Percentiles rank a stretch among this genome's conserved stretches.
Evolutionary conservation across 805 yeast genomes (phyloP).

Genomic region (Metschnikowia vanudenii): DNA sequence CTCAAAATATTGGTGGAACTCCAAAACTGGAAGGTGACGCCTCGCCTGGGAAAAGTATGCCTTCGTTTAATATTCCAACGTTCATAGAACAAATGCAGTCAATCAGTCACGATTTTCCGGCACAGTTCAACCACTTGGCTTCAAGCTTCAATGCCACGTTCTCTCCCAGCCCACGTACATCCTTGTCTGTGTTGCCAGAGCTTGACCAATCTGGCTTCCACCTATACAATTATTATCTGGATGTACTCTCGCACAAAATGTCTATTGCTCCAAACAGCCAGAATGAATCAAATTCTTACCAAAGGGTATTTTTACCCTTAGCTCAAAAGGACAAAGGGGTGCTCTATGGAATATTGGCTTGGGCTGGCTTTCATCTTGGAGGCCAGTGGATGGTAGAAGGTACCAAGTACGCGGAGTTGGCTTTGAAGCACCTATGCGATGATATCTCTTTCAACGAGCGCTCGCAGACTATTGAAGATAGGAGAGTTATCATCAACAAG

Average conservation of each 20-base stretch:
- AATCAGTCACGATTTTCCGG: constrained; percentile 11
- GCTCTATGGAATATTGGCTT: constrained; percentile 50
- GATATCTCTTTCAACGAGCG: constrained; percentile 26
- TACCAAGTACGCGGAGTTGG: constrained; percentile 44
- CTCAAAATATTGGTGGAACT: neutral
- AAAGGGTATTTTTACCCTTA: constrained; percentile 53
- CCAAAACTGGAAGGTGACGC: neutral
- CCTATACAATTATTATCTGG: constrained; percentile 50
- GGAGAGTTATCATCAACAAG: constrained; percentile 41
- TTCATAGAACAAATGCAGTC: constrained; percentile 17
- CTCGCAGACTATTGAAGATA: constrained; percentile 21
- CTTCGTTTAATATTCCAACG: constrained; percentile 13
- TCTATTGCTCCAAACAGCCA: constrained; percentile 48
- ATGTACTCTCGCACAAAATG: constrained; percentile 41
- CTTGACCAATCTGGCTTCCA: constrained; percentile 21
- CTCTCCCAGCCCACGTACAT: constrained; percentile 28
- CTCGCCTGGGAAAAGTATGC: neutral
- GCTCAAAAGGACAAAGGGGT: constrained; percentile 53
- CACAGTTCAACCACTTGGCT: constrained; percentile 9
- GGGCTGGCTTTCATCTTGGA: constrained; percentile 55
- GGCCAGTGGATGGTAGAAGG: constrained; percentile 50
- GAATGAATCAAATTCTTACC: constrained; percentile 48
- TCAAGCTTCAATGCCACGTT: constrained; percentile 23
- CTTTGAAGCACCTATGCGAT: constrained; percentile 41
- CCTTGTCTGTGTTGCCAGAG: constrained; percentile 21